Evolutionary conservation across 768 basidiomycete genomes (phyloP), one percentile per base, ranked within the genome.

Genomic region (Phaeolepiota aurea): DNA sequence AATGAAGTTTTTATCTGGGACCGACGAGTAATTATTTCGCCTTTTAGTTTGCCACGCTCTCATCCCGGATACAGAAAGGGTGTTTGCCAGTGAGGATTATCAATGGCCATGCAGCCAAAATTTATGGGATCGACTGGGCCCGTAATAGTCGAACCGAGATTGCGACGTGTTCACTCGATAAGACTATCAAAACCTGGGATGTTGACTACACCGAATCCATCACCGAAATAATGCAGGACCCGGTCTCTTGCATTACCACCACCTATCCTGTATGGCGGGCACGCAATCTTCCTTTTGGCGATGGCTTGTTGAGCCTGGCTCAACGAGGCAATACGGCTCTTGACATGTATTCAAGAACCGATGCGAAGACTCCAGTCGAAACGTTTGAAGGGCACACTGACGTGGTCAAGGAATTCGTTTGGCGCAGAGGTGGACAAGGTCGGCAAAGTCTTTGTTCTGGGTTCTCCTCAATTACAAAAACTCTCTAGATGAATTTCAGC

Each of bases 81-180:
- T 91, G 87, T 3, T 69, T 92, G 5, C 88, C 89, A 1, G 63
- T 87, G 3, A 70, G 77, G 9, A 71, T 71, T 3, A 82, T 97
- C 43, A 67, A 70, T 20, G 93, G 89, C 0, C 93, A 98, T 53
- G 68, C 65, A n/a, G 78, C 88, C 22, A 91, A 92, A 61, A 96
- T 97, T 33, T 97, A 99, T 47, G 96, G 96, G 1, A 91, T 99
- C 40, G 94, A 98, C 60, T 99, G 94, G 93, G 82, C 89, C 4
- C 81, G 89, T 38, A 65, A 72, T 13, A 62, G 69, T 31, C 63
- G 71, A n/a, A 72, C 82, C 50, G 84, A 92, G 55, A 72, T 99
- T 23, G 79, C 94, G 5, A 97, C 94, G 1, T 99, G 96, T 54
- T 93, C 92, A 0, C 69, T 98, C 0, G 94, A 97, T 67, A 89